Percentiles rank a stretch among this genome's conserved stretches.
Evolutionary conservation across 495 filamentous ascomycete genomes (phyloP).

Genomic region (Aspergillus haitiensis): DNA sequence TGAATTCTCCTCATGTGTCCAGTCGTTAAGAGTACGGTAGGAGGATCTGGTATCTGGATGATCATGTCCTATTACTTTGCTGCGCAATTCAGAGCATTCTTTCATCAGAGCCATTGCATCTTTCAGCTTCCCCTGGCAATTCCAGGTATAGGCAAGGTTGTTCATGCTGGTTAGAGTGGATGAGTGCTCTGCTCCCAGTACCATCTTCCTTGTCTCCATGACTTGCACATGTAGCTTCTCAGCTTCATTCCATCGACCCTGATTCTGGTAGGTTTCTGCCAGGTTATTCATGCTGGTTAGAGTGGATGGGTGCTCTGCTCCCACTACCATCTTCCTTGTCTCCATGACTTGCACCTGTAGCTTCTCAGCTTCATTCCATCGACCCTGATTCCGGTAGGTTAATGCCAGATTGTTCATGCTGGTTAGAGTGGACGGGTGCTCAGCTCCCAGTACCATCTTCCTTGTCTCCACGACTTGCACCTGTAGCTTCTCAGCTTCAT

Average conservation of each 20-base stretch:
- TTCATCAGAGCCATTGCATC: constrained; percentile 19
- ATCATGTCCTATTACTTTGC: constrained; percentile 20
- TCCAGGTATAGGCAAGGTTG: constrained; percentile 11
- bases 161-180: constrained; percentile 13
- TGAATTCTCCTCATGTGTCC: background rate
- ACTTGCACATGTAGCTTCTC: constrained; percentile 32
- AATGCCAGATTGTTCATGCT: constrained; percentile 34
- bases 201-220: constrained; percentile 22
- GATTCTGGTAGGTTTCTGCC: constrained; percentile 22
- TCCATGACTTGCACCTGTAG: constrained; percentile 33
- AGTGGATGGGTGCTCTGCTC: constrained; percentile 18
- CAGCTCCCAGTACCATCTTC: constrained; percentile 12
- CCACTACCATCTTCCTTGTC: constrained; percentile 14
- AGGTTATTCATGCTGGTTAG: constrained; percentile 10
- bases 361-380: constrained; percentile 38
- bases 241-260: constrained; percentile 41
- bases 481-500: no score
- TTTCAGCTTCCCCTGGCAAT: background rate
- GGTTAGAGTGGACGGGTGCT: constrained; percentile 27
- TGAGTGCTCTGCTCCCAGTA: constrained; percentile 16
- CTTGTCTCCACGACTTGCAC: no score
- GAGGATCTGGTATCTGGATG: constrained; percentile 19
- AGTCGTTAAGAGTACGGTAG: background rate
- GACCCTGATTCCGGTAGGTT: constrained; percentile 32
- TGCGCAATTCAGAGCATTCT: constrained; percentile 9